Evolutionary conservation across 805 yeast species (phyloP), one percentile per base, ranked within the genome.

Genomic region (Crinitomyces ghanaensis): DNA sequence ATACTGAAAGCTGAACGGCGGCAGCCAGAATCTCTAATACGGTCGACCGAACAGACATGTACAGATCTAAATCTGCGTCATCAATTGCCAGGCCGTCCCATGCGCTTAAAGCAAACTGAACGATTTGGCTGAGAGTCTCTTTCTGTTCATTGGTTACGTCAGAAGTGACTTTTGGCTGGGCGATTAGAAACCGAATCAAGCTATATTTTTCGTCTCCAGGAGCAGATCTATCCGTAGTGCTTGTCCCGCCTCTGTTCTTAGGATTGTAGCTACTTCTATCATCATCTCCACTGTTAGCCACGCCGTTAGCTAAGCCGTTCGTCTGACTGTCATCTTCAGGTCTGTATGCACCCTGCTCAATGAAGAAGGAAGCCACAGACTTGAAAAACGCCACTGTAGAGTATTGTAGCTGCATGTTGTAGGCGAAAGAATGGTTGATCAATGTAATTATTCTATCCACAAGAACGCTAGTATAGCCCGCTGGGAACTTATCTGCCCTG

Each of bases 21-120:
- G 62, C 46, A 12, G 64, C 63, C 23, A 69, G 58, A 26, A 62
- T 54, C 16, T 68, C 70, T 15, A 66, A 57, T 19, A 64, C 53
- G 35, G 65, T 59, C 6, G 79, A 77, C 31, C 72, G 66, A 5
- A 74, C 66, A 5, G 81, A 63, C n/a, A 76, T 65, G 49, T 78
- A 77, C 21, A 80, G 56, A 15, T 71, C 68, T 34, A 57, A 51
- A 16, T 72, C 56, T 49, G 77, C 76, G n/a, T 77, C 62, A 18
- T 58, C 47, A 42, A 70, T 66, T 0, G 77, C 77, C 16, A 68
- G 51, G 25, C 59, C 60, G 30, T 73, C 54, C 26, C 77, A 57
- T 25, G 60, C 58, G 23, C 55, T 55, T 4, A 73, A 65, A 0
- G 72, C 68, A 38, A 73, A 57, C n/a, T n/a, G n/a, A n/a, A n/a